Evolutionary conservation across 1,284 basidiomycete genomes (phyloP), one percentile per base, ranked within the genome.

Genomic region (Butyriboletus appendiculatus): DNA sequence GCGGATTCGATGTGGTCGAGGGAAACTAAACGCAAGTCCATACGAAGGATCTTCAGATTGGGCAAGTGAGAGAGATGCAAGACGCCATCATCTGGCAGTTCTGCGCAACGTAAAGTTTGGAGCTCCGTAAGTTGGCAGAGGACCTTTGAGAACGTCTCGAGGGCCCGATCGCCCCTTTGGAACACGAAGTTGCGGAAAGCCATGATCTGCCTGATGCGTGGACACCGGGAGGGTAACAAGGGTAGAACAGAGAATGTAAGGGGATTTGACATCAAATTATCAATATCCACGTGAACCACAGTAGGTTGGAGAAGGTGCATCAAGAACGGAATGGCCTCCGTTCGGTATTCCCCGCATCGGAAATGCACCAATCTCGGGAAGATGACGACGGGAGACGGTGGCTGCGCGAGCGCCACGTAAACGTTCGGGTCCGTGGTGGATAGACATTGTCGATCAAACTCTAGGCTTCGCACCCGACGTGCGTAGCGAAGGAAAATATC

Each of bases 171-270:
- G 16, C 56, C 63, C 34, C 26, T 62, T 53, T 67, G 61, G 42
- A 69, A 69, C 3, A 65, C 63, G 32, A 69, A 52, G 40, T 69
- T 65, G 20, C 66, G 63, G 40, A 66, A 69, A 8, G 64, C 61
- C 63, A 69, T 66, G 40, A 69, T 48, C 33, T 63, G 65, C 22
- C 33, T 65, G 61, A 69, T 57, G 28, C 54, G 61, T 18, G 65
- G 67, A 48, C 65, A 67, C 1, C 28, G 46, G 3, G 16, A 15
- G 9, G 64, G 64, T 3, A 69, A 30, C 22, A 64, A 24, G 18
- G 67, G 67, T 1, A 67, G 49, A 15, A 67, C 4, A 26, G 0
- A 0, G 32, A 48, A 49, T 0, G 65, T 67, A 12, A 66, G 56
- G 30, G 63, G 35, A 22, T 69, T 69, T 4, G 61, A 50, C 63